These are phyloP conservation scores for Paraconiothyrium brasiliense DNA, from an alignment of 2,329 filamentous ascomycete genomes.

Conservation along the genomic window DNA sequence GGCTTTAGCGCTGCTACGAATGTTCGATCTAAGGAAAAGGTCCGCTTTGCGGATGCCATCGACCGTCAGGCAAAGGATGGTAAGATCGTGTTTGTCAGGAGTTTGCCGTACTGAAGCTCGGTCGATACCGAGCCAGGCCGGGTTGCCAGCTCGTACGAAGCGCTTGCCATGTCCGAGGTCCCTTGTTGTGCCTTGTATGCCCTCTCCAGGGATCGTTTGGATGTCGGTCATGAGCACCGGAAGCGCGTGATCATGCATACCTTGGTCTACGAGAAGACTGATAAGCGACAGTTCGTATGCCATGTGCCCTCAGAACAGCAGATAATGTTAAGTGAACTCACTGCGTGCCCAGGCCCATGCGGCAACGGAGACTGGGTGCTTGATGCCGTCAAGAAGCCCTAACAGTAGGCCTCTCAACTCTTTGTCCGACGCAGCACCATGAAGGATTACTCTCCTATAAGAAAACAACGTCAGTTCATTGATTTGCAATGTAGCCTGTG, in stretches of 20 bases:
- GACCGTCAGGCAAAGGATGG: conserved; percentile 48
- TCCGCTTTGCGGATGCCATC: conserved; percentile 52
- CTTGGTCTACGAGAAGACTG: conserved; percentile 35
- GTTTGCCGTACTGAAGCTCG: not conserved
- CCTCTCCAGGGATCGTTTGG: conserved; percentile 54
- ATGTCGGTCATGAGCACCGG: conserved; percentile 32
- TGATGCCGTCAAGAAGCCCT: conserved; percentile 55
- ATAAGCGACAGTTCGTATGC: not conserved
- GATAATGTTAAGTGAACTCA: not conserved
- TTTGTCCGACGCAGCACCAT: conserved; percentile 15
- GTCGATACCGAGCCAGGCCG: conserved; percentile 56
- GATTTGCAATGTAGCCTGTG: conserved; percentile 20
- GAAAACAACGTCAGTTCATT: not conserved
- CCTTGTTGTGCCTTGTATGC: conserved; percentile 52
- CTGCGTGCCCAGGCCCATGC: conserved; percentile 49
- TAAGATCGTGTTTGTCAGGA: conserved; percentile 40
- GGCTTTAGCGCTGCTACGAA: conserved; percentile 60
- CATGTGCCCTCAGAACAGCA: not conserved
- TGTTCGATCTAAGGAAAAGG: conserved; percentile 60
- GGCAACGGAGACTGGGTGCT: conserved; percentile 63
- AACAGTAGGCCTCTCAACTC: conserved; percentile 41
- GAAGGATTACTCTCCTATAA: not conserved
- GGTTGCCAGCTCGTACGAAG: conserved; percentile 57
- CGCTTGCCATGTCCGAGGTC: conserved; percentile 16
- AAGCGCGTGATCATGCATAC: conserved; percentile 3